Base-by-base conservation (phyloP, 495 filamentous ascomycete species). In the Astrocystis sublimbata region DNA sequence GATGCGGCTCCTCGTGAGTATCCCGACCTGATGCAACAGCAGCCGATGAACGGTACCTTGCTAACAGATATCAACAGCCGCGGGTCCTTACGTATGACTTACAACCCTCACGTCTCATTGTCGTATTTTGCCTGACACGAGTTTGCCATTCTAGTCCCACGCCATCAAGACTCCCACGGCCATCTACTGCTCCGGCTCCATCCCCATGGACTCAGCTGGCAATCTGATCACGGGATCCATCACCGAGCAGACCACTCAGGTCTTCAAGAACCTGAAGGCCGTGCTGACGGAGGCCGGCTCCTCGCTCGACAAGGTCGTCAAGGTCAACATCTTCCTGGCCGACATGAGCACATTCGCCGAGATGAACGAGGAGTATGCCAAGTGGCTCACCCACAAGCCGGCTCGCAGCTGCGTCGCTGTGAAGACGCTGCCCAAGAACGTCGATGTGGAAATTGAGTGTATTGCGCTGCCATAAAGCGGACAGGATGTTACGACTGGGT, bases 121-220 rank as follows among this genome's bases (percentile, higher is more conserved):
- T 30, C 62, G 8, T 42, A 21, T 15, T 28, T n/a, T 54, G 6
- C 42, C 41, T 57, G 23, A 56, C 31, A 2, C n/a, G 35, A 50
- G 26, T 30, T 59, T 52, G 43, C 17, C 55, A 56, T n/a, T n/a
- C 45, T 51, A 96, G 91, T 91, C 92, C 69, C 93, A 97, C 81
- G 92, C 92, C 67, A 89, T 96, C 79, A 86, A 86, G 66, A 92
- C 92, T 58, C 87, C 90, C 58, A 84, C 84, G 50, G 82, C 88
- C 66, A 88, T 97, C 80, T 98, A 91, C 83, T 88, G 92, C 78
- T 97, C 93, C 6, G 93, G 93, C 71, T 92, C 94, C 75, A 92
- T 97, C 67, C 93, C 92, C 64, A 88, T 89, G 63, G 89, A 92
- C 71, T 77, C 85, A 65, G 66, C 84, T 54, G 92, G 91, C 64